Base-by-base conservation (phyloP, 2,329 filamentous ascomycete genomes). In the Sporothrix protearum region DNA sequence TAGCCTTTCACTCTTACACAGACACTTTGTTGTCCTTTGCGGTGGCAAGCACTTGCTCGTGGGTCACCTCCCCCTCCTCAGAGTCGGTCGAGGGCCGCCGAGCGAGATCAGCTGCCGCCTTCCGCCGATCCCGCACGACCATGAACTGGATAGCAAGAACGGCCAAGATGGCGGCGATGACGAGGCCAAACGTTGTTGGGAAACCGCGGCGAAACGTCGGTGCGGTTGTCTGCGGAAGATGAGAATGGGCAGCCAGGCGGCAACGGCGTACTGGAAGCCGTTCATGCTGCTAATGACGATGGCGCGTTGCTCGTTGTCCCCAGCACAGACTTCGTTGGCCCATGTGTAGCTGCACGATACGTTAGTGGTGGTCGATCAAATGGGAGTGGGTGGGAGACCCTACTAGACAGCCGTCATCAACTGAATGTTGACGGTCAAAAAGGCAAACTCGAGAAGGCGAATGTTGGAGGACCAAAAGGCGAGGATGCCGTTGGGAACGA, bases 331-430 rank as follows among this genome's bases (percentile, higher is more conserved):
- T 63, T 67, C 73, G 51, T 76, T 74, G 19, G 76, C 75, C 76
- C 76, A 77, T 57, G 70, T 68, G 45, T 67, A 71, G 51, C 59
- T 72, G n/a, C 0, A 10, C 9, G 0, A 12, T 1, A n/a, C 16
- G 59, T 45, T 30, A 63, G 16, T 8, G 30, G 55, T 1, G 12
- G 53, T 47, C 4, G 7, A 10, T 8, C n/a, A 0, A 59, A 14
- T 19, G 14, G 16, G 0, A 10, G 30, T n/a, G n/a, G n/a, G n/a
- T n/a, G 7, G 30, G 22, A 7, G 8, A 75, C 77, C 77, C 67
- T 74, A 79, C 78, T 78, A 79, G 1, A 80, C 77, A 3, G 78
- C 79, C 2, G 80, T 80, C 77, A 80, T 79, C 0, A 80, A 75
- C 28, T 79, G 77, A 1, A 78, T 73, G 10, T 76, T 76, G 14